Base-by-base conservation (phyloP, 805 yeast species). In the Saturnispora mendoncae region DNA sequence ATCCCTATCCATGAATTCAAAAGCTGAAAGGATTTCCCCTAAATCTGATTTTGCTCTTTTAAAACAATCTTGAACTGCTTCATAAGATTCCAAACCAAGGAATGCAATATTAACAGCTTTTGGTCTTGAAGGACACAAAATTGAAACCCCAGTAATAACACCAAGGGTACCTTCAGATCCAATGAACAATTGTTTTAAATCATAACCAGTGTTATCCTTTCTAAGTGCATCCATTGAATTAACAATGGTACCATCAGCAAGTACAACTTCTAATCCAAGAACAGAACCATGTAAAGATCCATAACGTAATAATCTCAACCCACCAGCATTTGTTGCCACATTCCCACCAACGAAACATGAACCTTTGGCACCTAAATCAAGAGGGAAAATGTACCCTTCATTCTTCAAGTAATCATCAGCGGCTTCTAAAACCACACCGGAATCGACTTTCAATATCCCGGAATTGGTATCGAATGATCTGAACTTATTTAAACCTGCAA, bases 301-400 rank as follows among this genome's bases (percentile, higher is more conserved):
- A 58, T 86, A 88, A 51, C 95, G 72, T 46, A 88, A 64, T 38
- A 88, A 68, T 56, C 97, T 69, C 52, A 88, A 71, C 1, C 97
- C 97, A 56, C 97, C 97, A 4, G 97, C 97, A 58, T 90, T 90
- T 15, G 96, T 86, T 15, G 96, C 95, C 33, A 86, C 90, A 41
- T 80, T 84, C 49, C 97, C 97, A 51, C 97, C 97, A 47, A 90
- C 80, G 52, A 85, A 95, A 58, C 97, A 90, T 2, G 96, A 85
- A 12, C 97, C 97, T 65, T 88, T 88, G 29, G 97, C 97, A 44
- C 97, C 97, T 46, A 88, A 66, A 58, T 88, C 97, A 39, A 88
- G 68, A 21, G 97, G 97, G 71, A 87, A 88, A 42, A 88, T 84
- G 62, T 82, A 82, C 3, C 92, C 95, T n/a, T 76, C 65, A 43